Conservation (phyloP, 176 grass and related monocot genomes). For the Carex pumila region DNA sequence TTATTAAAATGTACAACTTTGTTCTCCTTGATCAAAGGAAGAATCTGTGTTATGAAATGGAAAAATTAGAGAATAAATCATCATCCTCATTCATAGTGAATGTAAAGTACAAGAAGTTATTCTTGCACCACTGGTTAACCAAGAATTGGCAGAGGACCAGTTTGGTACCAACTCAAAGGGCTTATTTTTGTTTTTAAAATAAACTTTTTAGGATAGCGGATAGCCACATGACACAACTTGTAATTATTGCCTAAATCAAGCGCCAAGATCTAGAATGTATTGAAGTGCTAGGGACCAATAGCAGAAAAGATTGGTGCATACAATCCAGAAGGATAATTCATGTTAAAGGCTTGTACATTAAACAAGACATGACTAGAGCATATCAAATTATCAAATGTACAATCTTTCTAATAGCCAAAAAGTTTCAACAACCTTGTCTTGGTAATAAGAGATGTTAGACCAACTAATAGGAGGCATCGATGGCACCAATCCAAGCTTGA, state of each 20-base stretch:
- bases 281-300: neutral
- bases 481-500: conserved; percentile 53
- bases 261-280: neutral
- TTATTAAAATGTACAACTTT: conserved; percentile 74
- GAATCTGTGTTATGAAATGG: conserved; percentile 45
- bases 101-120: neutral
- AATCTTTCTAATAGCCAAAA: neutral
- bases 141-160: neutral
- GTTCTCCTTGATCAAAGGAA: conserved; percentile 78
- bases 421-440: conserved; percentile 44
- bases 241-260: neutral
- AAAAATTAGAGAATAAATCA: conserved; percentile 12
- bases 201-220: neutral
- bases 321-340: neutral
- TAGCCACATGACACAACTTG: neutral
- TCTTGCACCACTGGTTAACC: neutral
- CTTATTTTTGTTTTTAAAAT: neutral
- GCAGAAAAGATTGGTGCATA: neutral
- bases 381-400: neutral
- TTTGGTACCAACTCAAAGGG: neutral
- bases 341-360: neutral
- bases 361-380: neutral
- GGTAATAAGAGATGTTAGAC: conserved; percentile 94
- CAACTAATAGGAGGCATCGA: conserved; percentile 91
- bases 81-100: neutral